Evolutionary conservation across 2,329 filamentous ascomycete species (phyloP).

Genomic region (Phoma sp.): DNA sequence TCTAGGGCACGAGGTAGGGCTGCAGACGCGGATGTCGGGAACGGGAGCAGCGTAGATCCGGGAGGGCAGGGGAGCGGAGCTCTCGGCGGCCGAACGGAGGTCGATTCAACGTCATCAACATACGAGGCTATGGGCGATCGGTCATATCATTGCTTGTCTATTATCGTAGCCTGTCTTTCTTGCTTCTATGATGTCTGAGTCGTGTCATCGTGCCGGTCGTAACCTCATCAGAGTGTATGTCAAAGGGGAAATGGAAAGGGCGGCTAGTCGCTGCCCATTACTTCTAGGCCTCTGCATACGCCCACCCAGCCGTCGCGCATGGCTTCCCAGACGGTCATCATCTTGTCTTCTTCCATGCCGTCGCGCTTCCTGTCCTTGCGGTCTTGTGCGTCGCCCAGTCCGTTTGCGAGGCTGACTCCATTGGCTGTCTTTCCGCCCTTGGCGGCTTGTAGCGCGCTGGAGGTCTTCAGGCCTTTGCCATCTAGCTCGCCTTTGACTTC

Average conservation of each 20-base stretch:
- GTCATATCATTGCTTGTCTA: too few species aligned
- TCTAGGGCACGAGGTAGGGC: neutral
- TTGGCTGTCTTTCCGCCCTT: slow-evolving; percentile 22
- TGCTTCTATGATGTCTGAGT: neutral
- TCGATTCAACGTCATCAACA: too few species aligned
- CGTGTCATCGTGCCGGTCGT: neutral
- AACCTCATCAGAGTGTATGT: neutral
- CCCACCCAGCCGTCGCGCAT: slow-evolving; percentile 45
- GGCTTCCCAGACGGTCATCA: slow-evolving; percentile 38
- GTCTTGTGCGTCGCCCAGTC: slow-evolving; percentile 34
- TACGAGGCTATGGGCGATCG: too few species aligned
- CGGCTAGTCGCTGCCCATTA: slow-evolving; percentile 35
- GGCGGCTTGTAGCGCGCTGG: slow-evolving; percentile 17
- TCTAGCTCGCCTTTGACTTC: slow-evolving; percentile 49
- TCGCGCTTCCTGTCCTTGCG: slow-evolving; percentile 42
- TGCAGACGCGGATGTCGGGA: neutral
- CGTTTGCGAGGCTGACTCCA: slow-evolving; percentile 23
- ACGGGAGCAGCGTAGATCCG: neutral
- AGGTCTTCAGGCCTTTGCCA: slow-evolving; percentile 42
- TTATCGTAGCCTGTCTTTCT: too few species aligned
- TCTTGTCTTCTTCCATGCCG: slow-evolving; percentile 40
- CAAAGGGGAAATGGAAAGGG: neutral
- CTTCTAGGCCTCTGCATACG: slow-evolving; percentile 41
- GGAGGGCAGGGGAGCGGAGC: too few species aligned
- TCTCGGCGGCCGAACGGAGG: too few species aligned